These are phyloP conservation scores for Cytospora piceae DNA, from an alignment of 2,329 filamentous ascomycete genomes.

Conservation along the genomic window DNA sequence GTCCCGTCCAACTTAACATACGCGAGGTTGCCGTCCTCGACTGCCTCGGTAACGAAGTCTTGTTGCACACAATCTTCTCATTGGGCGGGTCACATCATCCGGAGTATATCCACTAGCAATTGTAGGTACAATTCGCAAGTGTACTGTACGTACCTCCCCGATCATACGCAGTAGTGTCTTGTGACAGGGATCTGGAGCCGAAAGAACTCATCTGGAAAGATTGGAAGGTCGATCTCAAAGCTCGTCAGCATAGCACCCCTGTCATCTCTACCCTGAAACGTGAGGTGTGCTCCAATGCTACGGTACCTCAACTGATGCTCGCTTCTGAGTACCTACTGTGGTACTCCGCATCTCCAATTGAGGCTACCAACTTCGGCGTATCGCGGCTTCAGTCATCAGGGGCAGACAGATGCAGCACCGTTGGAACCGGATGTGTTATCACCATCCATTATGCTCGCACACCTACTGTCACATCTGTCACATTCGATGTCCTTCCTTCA, in stretches of 20 bases:
- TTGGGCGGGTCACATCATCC: conserved; percentile 11
- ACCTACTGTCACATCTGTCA: background rate
- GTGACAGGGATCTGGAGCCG: conserved; percentile 25
- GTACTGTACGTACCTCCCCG: conserved; percentile 7
- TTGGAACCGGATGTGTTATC: background rate
- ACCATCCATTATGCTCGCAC: background rate
- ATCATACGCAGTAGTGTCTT: background rate
- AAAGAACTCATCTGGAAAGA: conserved; percentile 29
- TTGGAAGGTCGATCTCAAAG: conserved; percentile 27
- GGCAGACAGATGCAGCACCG: background rate
- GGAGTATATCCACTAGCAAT: conserved; percentile 15
- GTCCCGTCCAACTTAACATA: background rate
- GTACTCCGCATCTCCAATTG: conserved; percentile 9
- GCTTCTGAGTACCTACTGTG: conserved; percentile 17
- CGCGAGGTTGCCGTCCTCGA: conserved; percentile 2
- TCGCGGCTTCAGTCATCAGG: conserved; percentile 8
- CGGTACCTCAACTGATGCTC: conserved; percentile 27
- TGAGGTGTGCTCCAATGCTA: conserved; percentile 27
- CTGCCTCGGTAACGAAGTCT: conserved; percentile 10
- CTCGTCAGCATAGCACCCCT: conserved; percentile 24
- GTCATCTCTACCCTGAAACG: conserved; percentile 30
- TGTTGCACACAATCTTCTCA: conserved; percentile 1
- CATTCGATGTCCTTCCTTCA: background rate
- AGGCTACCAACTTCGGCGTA: conserved; percentile 6
- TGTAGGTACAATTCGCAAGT: conserved; percentile 8